Evolutionary conservation across 176 grass and related monocot genomes (phyloP).

Genomic region (Carex scoparia): DNA sequence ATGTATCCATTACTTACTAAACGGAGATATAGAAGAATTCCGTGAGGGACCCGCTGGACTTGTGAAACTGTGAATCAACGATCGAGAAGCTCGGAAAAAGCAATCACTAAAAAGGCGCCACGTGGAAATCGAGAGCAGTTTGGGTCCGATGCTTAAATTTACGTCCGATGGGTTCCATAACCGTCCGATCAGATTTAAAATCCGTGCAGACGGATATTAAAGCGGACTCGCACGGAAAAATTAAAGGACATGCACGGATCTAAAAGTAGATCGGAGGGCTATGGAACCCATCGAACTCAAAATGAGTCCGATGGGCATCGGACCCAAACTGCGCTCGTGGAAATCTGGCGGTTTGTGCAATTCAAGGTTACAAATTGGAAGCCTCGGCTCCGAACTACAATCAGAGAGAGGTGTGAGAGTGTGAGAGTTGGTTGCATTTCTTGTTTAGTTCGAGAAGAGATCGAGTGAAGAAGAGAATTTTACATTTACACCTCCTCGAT

Average conservation of each 20-base stretch:
- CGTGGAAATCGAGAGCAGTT: neutral
- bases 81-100: neutral
- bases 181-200: too few relatives aligned
- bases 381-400: neutral
- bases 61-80: conserved; percentile 14
- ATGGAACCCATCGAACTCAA: too few relatives aligned
- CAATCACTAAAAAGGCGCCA: neutral
- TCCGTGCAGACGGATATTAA: too few relatives aligned
- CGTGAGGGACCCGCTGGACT: neutral
- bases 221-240: too few relatives aligned
- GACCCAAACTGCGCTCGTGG: neutral
- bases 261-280: too few relatives aligned
- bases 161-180: too few relatives aligned
- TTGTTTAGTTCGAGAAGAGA: neutral
- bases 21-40: neutral
- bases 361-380: conserved; percentile 7
- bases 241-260: too few relatives aligned
- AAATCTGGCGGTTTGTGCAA: conserved; percentile 11
- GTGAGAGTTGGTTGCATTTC: neutral
- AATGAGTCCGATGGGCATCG: too few relatives aligned
- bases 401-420: neutral
- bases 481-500: neutral
- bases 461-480: neutral
- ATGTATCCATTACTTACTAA: neutral
- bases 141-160: too few relatives aligned